Percentiles rank a stretch among this genome's conserved stretches.
These are phyloP conservation scores for Xylaria sp. DNA, from an alignment of 2,329 filamentous ascomycete genomes.

Conservation along the genomic window DNA sequence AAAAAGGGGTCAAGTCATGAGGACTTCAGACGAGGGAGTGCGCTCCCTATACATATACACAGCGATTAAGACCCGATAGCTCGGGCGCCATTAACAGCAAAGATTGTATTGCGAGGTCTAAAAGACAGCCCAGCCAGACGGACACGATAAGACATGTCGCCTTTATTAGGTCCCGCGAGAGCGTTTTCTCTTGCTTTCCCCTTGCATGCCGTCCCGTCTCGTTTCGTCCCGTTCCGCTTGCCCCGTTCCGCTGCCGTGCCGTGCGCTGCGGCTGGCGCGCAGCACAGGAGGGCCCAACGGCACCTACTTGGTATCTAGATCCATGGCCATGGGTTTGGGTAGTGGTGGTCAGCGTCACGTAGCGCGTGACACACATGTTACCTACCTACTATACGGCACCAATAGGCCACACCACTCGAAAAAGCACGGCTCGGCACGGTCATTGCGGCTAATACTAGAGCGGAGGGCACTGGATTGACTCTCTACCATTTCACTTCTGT, in stretches of 20 bases:
- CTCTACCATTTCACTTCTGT: conserved; percentile 14
- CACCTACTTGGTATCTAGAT: not conserved
- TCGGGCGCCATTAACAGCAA: conserved; percentile 12
- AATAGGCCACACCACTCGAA: conserved; percentile 1
- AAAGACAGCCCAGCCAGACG: not conserved
- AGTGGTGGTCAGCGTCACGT: conserved; percentile 31
- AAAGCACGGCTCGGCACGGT: conserved; percentile 23
- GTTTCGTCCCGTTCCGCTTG: conserved; percentile 26
- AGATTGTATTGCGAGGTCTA: conserved; percentile 9
- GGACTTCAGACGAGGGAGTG: not conserved
- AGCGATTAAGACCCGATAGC: conserved; percentile 2
- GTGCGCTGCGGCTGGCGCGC: conserved; percentile 10
- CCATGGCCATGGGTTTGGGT: conserved; percentile 9
- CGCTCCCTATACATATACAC: conserved; percentile 12
- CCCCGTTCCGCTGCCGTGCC: conserved; percentile 16
- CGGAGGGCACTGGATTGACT: conserved; percentile 6
- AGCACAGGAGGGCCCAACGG: conserved; percentile 1
- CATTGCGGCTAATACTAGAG: conserved; percentile 7
- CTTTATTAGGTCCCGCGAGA: conserved; percentile 10
- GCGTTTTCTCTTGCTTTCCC: not conserved
- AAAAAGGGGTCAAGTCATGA: not conserved
- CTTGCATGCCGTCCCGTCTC: conserved; percentile 23
- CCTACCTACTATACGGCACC: conserved; percentile 6
- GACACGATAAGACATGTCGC: conserved; percentile 2
- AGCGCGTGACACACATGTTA: conserved; percentile 13